Evolutionary conservation across 371 early-diverging fungal species (phyloP).

Genomic region (Actinomortierella wolfii): DNA sequence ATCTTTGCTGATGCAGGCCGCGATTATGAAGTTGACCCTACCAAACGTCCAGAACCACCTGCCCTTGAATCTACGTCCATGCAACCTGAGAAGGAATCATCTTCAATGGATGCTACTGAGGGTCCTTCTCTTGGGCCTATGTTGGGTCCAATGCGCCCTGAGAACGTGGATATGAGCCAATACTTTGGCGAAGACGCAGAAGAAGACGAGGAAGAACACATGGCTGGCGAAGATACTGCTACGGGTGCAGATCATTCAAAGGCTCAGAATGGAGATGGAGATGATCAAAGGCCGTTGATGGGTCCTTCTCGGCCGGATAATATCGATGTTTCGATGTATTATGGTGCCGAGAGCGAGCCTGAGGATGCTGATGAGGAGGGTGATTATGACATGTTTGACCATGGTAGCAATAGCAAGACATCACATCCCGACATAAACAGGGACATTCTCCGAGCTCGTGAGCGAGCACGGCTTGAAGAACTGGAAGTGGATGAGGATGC

Average conservation of each 20-base stretch:
- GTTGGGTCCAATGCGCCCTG: constrained; percentile 32
- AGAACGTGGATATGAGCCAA: constrained; percentile 36
- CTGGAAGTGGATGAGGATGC: constrained; percentile 44
- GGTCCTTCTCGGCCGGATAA: constrained; percentile 37
- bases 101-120: constrained; percentile 23
- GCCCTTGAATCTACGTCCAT: background rate
- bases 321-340: constrained; percentile 21
- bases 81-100: background rate
- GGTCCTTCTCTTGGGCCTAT: constrained; percentile 27
- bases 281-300: constrained; percentile 22
- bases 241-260: background rate
- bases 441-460: constrained; percentile 28
- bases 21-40: constrained; percentile 67
- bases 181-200: constrained; percentile 40
- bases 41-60: background rate
- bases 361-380: constrained; percentile 13
- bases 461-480: constrained; percentile 24
- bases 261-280: constrained; percentile 5
- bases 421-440: constrained; percentile 52
- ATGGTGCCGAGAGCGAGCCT: constrained; percentile 28
- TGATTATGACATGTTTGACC: constrained; percentile 55
- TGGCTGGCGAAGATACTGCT: background rate
- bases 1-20: constrained; percentile 90
- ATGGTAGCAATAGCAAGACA: constrained; percentile 46
- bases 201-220: constrained; percentile 6